A percentile compares a stretch with the other conserved stretches of the same genome.
These are phyloP conservation scores for Coemansia umbellata DNA, from an alignment of 192 early-diverging fungal genomes.

Conservation along the genomic window DNA sequence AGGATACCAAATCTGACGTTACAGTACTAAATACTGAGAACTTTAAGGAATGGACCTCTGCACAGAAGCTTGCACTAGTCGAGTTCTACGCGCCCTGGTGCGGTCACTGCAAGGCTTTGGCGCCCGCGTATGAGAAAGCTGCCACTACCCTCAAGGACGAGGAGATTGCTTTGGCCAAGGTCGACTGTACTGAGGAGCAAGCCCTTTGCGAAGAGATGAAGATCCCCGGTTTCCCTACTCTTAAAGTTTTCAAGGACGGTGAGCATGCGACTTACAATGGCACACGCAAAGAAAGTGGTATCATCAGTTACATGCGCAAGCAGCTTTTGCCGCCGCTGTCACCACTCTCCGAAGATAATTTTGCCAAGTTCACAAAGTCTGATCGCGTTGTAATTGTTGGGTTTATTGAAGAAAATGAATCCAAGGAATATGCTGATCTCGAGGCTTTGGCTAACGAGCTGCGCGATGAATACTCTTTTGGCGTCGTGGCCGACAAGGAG, in stretches of 20 bases:
- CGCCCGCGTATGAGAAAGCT: conserved; percentile 91
- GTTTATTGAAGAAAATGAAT: conserved; percentile 62
- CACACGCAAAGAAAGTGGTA: conserved; percentile 77
- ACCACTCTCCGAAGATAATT: conserved; percentile 60
- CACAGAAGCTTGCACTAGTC: conserved; percentile 72
- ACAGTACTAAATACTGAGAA: conserved; percentile 52
- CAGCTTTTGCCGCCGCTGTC: conserved; percentile 82
- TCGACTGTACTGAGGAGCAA: conserved; percentile 90
- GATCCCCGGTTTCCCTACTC: conserved; percentile 87
- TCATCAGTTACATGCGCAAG: conserved; percentile 93
- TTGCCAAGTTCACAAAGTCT: conserved; percentile 71
- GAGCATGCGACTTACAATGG: conserved; percentile 75
- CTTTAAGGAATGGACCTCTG: conserved; percentile 60
- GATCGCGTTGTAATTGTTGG: conserved; percentile 91
- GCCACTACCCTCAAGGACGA: conserved; percentile 79
- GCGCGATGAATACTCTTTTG: conserved; percentile 87
- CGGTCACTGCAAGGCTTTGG: conserved; percentile 92
- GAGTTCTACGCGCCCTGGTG: conserved; percentile 99
- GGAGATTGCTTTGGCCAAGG: conserved; percentile 82
- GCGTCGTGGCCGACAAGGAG: conserved; percentile 64
- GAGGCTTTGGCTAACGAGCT: conserved; percentile 68
- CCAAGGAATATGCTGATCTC: conserved; percentile 63
- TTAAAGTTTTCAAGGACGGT: conserved; percentile 85
- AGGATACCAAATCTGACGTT: conserved; percentile 19
- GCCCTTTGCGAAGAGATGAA: conserved; percentile 78